Evolutionary conservation across 2,329 filamentous ascomycete species (phyloP).

Genomic region (Ceratocystis papillata): DNA sequence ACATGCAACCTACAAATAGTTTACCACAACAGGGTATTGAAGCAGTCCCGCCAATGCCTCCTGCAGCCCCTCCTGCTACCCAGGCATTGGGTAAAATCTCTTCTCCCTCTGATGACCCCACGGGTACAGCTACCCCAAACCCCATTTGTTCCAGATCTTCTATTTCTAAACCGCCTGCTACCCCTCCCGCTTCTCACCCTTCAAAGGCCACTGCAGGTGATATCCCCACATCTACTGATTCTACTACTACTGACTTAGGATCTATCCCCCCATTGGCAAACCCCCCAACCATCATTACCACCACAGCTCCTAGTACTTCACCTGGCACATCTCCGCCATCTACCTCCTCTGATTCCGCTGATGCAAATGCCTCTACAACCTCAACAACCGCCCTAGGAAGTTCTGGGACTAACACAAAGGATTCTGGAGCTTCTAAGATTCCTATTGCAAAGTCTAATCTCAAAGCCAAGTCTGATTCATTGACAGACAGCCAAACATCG

Average conservation of each 20-base stretch:
- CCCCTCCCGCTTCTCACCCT: not conserved
- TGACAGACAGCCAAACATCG: not conserved
- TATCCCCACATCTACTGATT: not conserved
- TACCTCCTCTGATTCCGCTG: slow-evolving; percentile 25
- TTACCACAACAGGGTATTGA: not conserved
- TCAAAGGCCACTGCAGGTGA: not conserved
- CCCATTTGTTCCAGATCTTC: not conserved
- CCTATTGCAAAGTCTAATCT: not conserved
- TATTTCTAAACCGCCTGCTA: not conserved
- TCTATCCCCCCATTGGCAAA: not conserved
- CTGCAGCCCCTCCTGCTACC: not conserved
- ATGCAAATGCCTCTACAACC: not conserved
- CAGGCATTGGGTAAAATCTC: not conserved
- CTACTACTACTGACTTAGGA: slow-evolving; percentile 32
- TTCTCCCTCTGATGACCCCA: not conserved
- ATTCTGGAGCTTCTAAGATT: not conserved
- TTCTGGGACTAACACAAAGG: not conserved
- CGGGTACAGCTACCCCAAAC: not conserved
- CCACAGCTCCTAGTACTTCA: slow-evolving; percentile 12
- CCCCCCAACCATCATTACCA: not conserved
- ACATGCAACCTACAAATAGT: slow-evolving; percentile 31
- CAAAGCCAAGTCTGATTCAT: not conserved
- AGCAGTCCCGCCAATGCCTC: not conserved
- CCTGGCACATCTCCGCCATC: slow-evolving; percentile 31
- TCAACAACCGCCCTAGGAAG: not conserved